Evolutionary conservation across 2,329 filamentous ascomycete species (phyloP).

Genomic region (Fusarium nygamai): DNA sequence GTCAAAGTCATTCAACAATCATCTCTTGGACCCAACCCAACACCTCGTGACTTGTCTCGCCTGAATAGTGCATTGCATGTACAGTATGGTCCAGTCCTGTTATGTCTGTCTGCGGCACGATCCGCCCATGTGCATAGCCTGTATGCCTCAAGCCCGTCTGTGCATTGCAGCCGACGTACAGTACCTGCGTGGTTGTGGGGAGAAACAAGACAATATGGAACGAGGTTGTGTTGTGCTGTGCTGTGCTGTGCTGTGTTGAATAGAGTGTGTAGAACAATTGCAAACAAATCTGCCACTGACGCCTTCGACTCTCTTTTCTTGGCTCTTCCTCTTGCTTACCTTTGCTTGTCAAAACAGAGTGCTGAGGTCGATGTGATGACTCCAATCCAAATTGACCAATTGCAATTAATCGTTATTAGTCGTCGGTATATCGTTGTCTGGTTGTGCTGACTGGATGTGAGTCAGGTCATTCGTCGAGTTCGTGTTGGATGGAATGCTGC

Average conservation of each 20-base stretch:
- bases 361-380: neutral
- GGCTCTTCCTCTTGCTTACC: constrained; percentile 27
- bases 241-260: constrained; percentile 1
- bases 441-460: constrained; percentile 14
- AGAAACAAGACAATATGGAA: constrained; percentile 14
- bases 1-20: neutral
- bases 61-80: constrained; percentile 20
- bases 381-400: constrained; percentile 7
- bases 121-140: constrained; percentile 20
- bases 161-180: constrained; percentile 18
- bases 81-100: neutral
- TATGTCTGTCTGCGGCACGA: constrained; percentile 19
- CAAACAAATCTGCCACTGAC: constrained; percentile 22
- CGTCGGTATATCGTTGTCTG: constrained; percentile 27
- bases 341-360: neutral
- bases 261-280: constrained; percentile 2
- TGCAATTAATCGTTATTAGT: neutral
- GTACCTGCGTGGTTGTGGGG: constrained; percentile 31
- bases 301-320: neutral
- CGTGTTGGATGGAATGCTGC: constrained; percentile 27
- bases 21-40: neutral
- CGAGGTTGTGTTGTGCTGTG: neutral
- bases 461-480: constrained; percentile 25
- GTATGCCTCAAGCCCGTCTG: constrained; percentile 12
- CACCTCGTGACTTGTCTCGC: constrained; percentile 14